A percentile compares a stretch with the other conserved stretches of the same genome.
phyloP scores from a whole-genome alignment of 768 basidiomycete genomes.

The Antrodiella citrinella region DNA sequence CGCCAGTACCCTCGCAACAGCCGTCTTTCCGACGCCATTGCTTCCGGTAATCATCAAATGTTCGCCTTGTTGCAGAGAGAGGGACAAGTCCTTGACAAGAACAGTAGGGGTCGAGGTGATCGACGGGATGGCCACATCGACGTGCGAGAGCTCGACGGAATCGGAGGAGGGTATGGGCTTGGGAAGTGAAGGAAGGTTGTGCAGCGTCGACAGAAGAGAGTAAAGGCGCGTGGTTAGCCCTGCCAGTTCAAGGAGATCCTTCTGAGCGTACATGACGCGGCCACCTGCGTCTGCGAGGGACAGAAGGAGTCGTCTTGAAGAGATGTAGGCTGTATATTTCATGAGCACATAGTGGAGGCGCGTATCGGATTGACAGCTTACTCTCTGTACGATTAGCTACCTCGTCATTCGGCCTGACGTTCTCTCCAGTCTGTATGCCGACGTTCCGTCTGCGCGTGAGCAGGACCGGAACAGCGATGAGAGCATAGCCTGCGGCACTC shows the following conservation, averaged over 20 bases:
- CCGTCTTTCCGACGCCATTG: slow-evolving; percentile 89
- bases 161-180: slow-evolving; percentile 25
- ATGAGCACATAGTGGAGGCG: too few species aligned
- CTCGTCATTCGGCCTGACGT: slow-evolving; percentile 14
- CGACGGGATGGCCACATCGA: slow-evolving; percentile 59
- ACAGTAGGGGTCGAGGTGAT: slow-evolving; percentile 26
- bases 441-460: slow-evolving; percentile 45
- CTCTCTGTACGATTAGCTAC: slow-evolving; percentile 46
- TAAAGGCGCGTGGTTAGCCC: slow-evolving; percentile 89
- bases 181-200: slow-evolving; percentile 56
- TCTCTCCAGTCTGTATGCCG: slow-evolving; percentile 14
- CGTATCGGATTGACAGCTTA: too few species aligned
- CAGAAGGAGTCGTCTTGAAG: slow-evolving; percentile 82
- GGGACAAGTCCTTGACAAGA: slow-evolving; percentile 62
- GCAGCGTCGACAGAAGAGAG: slow-evolving; percentile 77
- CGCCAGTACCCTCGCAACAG: slow-evolving; percentile 81
- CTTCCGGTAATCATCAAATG: slow-evolving; percentile 92
- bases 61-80: slow-evolving; percentile 62
- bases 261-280: slow-evolving; percentile 93
- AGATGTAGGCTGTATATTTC: slow-evolving; percentile 95
- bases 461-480: slow-evolving; percentile 87
- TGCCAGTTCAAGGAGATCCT: slow-evolving; percentile 91
- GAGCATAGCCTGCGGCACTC: slow-evolving; percentile 86
- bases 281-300: slow-evolving; percentile 97
- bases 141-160: slow-evolving; percentile 55